Percentiles rank a stretch among this genome's conserved stretches.
phyloP scores from a whole-genome alignment of 2,329 filamentous ascomycete species.

The Paraconiothyrium brasiliense region DNA sequence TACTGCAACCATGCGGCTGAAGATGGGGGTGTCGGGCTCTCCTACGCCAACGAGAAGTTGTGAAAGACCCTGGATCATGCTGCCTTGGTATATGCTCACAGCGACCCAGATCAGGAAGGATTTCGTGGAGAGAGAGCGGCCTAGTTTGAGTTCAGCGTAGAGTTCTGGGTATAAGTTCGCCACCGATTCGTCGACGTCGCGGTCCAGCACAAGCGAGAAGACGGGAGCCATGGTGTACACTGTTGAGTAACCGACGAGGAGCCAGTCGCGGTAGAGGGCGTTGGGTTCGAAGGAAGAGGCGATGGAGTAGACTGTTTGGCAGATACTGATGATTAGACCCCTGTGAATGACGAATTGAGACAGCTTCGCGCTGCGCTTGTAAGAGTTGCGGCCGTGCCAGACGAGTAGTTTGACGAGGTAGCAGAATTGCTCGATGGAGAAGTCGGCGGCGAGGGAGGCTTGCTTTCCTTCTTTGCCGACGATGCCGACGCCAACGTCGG shows the following conservation, averaged over 20 bases:
- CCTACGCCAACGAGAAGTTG: constrained; percentile 83
- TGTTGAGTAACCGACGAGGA: constrained; percentile 95
- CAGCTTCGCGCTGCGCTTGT: constrained; percentile 94
- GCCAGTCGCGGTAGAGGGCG: constrained; percentile 92
- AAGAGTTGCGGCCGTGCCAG: constrained; percentile 97
- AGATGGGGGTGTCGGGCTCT: constrained; percentile 50
- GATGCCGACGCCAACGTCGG: constrained; percentile 96
- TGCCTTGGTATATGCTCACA: constrained; percentile 93
- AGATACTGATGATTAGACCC: constrained; percentile 92
- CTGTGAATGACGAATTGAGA: constrained; percentile 98
- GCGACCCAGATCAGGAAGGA: constrained; percentile 98
- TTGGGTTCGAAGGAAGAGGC: constrained; percentile 92
- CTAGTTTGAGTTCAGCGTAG: constrained; percentile 95
- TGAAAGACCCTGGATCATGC: constrained; percentile 92
- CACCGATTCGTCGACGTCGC: constrained; percentile 91
- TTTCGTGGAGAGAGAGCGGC: constrained; percentile 85
- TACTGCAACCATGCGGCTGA: constrained; percentile 79
- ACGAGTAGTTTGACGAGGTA: constrained; percentile 97
- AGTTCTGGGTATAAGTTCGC: constrained; percentile 96
- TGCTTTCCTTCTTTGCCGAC: constrained; percentile 97
- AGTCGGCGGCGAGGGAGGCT: constrained; percentile 93
- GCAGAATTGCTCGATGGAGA: constrained; percentile 94
- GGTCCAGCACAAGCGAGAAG: constrained; percentile 91
- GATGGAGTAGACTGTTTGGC: constrained; percentile 97
- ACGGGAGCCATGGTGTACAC: constrained; percentile 95